A percentile compares a stretch with the other conserved stretches of the same genome.
Conservation (phyloP, 176 grass and related monocot genomes). For the Cenchrus americanus region DNA sequence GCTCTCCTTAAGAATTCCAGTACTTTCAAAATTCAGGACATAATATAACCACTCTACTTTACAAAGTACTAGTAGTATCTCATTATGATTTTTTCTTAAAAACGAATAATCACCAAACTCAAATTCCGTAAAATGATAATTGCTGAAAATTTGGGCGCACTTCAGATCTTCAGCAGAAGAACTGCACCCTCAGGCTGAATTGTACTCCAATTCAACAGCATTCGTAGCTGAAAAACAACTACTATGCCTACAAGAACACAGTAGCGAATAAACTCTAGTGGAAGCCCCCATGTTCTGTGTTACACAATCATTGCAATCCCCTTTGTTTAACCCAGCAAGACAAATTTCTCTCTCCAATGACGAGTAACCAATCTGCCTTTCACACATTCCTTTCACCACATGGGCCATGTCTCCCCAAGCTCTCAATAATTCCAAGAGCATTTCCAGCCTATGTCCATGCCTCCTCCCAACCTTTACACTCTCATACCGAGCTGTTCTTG, state of each 20-base stretch:
- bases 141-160: not conserved
- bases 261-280: constrained; percentile 32
- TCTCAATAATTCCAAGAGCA: constrained; percentile 75
- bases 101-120: not conserved
- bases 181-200: not conserved
- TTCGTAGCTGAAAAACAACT: constrained; percentile 7
- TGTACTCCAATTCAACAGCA: not conserved
- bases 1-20: not conserved
- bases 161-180: not conserved
- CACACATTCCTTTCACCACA: constrained; percentile 66
- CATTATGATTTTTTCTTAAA: not conserved
- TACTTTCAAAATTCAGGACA: not conserved
- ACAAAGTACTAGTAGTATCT: not conserved
- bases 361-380: constrained; percentile 36
- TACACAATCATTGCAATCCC: constrained; percentile 37
- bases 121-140: not conserved
- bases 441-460: constrained; percentile 73
- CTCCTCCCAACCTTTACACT: constrained; percentile 52
- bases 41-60: not conserved
- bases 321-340: constrained; percentile 52
- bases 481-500: constrained; percentile 60
- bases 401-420: constrained; percentile 68
- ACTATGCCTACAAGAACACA: constrained; percentile 5
- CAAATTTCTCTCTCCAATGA: constrained; percentile 61
- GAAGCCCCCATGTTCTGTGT: constrained; percentile 42